Percentiles rank a stretch among this genome's conserved stretches.
Evolutionary conservation across 257 asterid genomes (phyloP).

Genomic region (Asclepias syriaca): DNA sequence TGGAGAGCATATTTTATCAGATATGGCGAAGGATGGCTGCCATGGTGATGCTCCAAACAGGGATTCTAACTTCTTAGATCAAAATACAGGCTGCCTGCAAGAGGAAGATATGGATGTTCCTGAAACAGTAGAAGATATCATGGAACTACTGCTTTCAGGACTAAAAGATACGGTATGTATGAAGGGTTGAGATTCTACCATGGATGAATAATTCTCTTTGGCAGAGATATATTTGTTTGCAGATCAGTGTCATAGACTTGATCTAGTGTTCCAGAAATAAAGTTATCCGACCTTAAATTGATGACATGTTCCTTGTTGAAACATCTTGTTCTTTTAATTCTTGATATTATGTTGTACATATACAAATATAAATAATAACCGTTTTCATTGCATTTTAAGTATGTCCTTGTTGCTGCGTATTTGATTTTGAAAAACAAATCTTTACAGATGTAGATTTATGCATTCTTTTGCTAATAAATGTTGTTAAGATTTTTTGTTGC

Average conservation of each 20-base stretch:
- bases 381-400: background rate
- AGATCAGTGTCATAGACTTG: too few relatives aligned
- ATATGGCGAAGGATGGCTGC: constrained; percentile 31
- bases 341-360: background rate
- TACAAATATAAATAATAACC: background rate
- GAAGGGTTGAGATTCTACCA: constrained; percentile 30
- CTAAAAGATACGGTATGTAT: constrained; percentile 81
- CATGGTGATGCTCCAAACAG: constrained; percentile 25
- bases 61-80: constrained; percentile 28
- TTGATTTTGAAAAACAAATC: background rate
- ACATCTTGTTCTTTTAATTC: background rate
- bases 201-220: constrained; percentile 15
- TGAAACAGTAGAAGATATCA: constrained; percentile 77
- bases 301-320: background rate
- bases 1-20: constrained; percentile 45
- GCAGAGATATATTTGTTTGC: background rate
- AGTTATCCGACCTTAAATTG: background rate
- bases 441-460: background rate
- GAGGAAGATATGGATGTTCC: constrained; percentile 96
- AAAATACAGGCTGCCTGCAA: constrained; percentile 40
- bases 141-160: constrained; percentile 72
- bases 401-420: background rate
- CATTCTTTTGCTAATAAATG: background rate
- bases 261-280: background rate
- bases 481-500: background rate